Evolutionary conservation across 768 basidiomycete species (phyloP).

Genomic region (Termitomyces sp.): DNA sequence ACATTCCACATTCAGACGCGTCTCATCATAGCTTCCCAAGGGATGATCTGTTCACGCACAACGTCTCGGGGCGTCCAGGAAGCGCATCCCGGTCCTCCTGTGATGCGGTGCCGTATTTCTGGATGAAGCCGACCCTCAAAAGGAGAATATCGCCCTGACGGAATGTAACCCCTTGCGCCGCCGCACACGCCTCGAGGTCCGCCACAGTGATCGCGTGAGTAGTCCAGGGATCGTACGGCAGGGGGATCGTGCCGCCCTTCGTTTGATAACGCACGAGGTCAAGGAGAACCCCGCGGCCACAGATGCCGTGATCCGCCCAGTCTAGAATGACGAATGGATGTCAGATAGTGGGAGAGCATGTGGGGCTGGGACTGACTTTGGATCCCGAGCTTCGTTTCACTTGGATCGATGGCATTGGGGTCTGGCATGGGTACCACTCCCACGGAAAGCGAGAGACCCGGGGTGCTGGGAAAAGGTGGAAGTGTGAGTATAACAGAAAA

Average conservation of each 20-base stretch:
- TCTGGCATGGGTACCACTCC: slow-evolving; percentile 47
- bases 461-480: slow-evolving; percentile 30
- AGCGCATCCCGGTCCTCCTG: slow-evolving; percentile 44
- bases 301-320: slow-evolving; percentile 69
- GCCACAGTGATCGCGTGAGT: slow-evolving; percentile 47
- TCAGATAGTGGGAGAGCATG: slow-evolving; percentile 3
- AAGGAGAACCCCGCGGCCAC: slow-evolving; percentile 63
- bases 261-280: slow-evolving; percentile 57
- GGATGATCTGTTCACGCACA: slow-evolving; percentile 35
- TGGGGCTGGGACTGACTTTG: slow-evolving; percentile 47
- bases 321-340: slow-evolving; percentile 31
- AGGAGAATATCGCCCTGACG: slow-evolving; percentile 58
- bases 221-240: slow-evolving; percentile 66
- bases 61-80: slow-evolving; percentile 39
- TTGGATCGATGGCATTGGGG: slow-evolving; percentile 44
- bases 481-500: neutral
- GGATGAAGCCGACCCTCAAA: slow-evolving; percentile 59
- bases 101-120: slow-evolving; percentile 42
- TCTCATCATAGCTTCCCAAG: neutral
- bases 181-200: slow-evolving; percentile 57
- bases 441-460: slow-evolving; percentile 34
- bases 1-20: neutral
- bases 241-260: slow-evolving; percentile 23
- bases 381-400: slow-evolving; percentile 52
- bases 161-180: slow-evolving; percentile 54